Percentiles rank a stretch among this genome's conserved stretches.
Evolutionary conservation across 2,329 filamentous ascomycete genomes (phyloP).

Genomic region (Phaeosphaeria sp.): DNA sequence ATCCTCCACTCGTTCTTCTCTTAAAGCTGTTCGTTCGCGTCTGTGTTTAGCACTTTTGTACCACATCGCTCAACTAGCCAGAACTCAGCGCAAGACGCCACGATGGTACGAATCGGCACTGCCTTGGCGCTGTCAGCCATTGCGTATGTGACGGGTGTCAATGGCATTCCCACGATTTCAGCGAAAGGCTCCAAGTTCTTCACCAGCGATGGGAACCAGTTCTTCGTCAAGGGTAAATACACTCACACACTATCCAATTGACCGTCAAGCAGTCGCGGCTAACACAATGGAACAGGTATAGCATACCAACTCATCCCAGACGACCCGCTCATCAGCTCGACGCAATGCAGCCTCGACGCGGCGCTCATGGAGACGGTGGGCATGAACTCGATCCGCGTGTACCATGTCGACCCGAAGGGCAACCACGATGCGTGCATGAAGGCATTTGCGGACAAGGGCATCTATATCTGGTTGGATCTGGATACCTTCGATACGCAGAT

Average conservation of each 20-base stretch:
- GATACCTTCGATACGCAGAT: conserved; percentile 74
- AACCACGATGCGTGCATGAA: conserved; percentile 83
- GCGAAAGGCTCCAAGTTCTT: conserved; percentile 84
- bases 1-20: not conserved
- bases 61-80: not conserved
- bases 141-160: conserved; percentile 43
- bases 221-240: conserved; percentile 77
- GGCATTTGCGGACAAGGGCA: conserved; percentile 71
- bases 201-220: conserved; percentile 78
- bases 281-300: conserved; percentile 62
- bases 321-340: conserved; percentile 77
- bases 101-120: conserved; percentile 13
- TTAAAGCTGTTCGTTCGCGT: not conserved
- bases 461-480: conserved; percentile 85
- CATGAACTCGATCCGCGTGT: conserved; percentile 84
- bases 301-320: conserved; percentile 72
- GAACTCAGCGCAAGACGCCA: conserved; percentile 1
- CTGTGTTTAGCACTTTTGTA: not conserved
- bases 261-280: conserved; percentile 4
- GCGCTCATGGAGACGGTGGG: conserved; percentile 80
- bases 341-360: conserved; percentile 79
- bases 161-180: conserved; percentile 63
- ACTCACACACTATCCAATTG: not conserved
- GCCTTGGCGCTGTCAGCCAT: conserved; percentile 19
- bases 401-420: conserved; percentile 77